Percentiles rank a stretch among this genome's conserved stretches.
These are phyloP conservation scores for Phaeosphaeria sp. DNA, from an alignment of 2,329 filamentous ascomycete species.

Conservation along the genomic window DNA sequence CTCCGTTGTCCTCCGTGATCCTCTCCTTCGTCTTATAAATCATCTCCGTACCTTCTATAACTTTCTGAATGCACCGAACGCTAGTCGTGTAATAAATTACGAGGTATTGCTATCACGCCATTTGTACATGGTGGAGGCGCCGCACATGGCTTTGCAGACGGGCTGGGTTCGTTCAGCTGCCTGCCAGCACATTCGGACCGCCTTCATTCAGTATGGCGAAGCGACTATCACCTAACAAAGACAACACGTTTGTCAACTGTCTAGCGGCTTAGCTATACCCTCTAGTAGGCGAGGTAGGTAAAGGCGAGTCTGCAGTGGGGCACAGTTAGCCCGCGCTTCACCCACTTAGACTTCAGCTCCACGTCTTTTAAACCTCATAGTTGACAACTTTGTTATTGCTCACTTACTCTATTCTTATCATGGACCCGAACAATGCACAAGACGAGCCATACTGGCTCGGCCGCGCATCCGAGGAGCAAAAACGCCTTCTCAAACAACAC, in stretches of 20 bases:
- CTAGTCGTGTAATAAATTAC: background rate
- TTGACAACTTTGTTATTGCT: background rate
- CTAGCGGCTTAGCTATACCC: background rate
- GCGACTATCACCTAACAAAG: background rate
- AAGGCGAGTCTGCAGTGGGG: background rate
- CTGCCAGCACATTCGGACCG: background rate
- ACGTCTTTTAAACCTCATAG: background rate
- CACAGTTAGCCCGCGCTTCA: background rate
- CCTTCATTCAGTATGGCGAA: background rate
- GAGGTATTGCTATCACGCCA: background rate
- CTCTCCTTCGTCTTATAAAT: background rate
- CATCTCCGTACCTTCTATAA: background rate
- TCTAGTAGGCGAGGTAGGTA: background rate
- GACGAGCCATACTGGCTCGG: conserved; percentile 40
- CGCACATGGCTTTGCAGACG: background rate
- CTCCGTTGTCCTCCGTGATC: background rate
- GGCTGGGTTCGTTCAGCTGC: background rate
- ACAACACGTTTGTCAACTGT: background rate
- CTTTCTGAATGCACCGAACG: background rate
- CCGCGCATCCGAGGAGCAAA: conserved; percentile 32
- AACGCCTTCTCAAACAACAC: conserved; percentile 37
- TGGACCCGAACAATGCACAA: background rate
- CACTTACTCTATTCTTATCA: background rate
- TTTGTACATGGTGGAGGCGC: background rate
- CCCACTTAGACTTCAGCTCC: background rate